Evolutionary conservation across 1,139 yeast species (phyloP), one percentile per base, ranked within the genome.

Genomic region (Geotrichum klebahnii): DNA sequence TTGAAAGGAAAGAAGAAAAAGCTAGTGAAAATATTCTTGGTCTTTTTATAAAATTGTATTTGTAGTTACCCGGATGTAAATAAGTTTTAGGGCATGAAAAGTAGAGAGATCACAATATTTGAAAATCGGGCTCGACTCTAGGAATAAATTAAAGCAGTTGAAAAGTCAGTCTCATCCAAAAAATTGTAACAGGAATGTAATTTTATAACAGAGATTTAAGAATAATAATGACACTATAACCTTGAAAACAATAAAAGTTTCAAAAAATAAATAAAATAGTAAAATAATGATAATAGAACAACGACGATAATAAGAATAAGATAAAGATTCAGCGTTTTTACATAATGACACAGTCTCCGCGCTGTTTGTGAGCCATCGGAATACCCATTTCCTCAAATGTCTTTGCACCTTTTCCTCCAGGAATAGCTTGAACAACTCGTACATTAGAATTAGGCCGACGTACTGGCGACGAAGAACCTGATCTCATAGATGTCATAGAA

Each of bases 381-480:
- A 64, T 58, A 10, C 65, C 64, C 68, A 64, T 64, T 42, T 63
- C 68, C 37, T 64, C 68, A 53, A 64, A 64, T n/a, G 67, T 64
- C 53, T 84, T 84, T 60, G 95, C 86, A 73, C 84, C 95, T 55
- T 76, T 84, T 67, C 88, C 90, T n/a, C 22, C 43, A 6, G 48
- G 37, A 6, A 29, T 33, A 5, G 49, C 49, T 3, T 42, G 46
- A 3, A 48, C 48, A 37, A 51, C 46, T 12, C 14, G 23, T 9
- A 44, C 48, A 5, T 37, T 37, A 8, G 48, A 37, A 33, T n/a
- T 24, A 14, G 39, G 44, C 19, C 41, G n/a, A 17, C 44, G 44
- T 5, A 26, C 12, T 5, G 38, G 39, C 8, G 48, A 44, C 19
- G 20, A n/a, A 3, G 48, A 44, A 6, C 46, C 40, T 5, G 51